Percentiles rank a stretch among this genome's conserved stretches.
These are phyloP conservation scores for Wickerhamiella pararugosa DNA, from an alignment of 1,139 yeast genomes.

Conservation along the genomic window DNA sequence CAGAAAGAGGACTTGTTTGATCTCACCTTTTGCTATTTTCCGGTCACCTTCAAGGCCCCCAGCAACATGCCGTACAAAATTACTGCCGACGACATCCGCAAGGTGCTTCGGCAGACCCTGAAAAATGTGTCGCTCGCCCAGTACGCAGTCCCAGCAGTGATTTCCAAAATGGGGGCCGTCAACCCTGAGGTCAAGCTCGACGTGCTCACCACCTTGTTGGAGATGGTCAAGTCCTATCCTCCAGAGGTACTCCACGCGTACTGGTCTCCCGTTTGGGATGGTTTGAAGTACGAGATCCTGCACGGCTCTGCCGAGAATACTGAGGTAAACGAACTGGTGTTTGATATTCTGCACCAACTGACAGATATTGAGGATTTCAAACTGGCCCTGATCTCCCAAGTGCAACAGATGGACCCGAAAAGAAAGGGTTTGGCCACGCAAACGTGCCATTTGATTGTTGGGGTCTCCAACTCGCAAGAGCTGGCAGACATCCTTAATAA, in stretches of 20 bases:
- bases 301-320: conserved; percentile 46
- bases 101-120: conserved; percentile 37
- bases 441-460: conserved; percentile 29
- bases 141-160: conserved; percentile 60
- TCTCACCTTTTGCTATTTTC: conserved; percentile 85
- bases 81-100: conserved; percentile 56
- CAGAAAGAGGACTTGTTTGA: conserved; percentile 60
- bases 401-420: conserved; percentile 30
- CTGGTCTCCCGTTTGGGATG: conserved; percentile 76
- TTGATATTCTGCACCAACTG: conserved; percentile 31
- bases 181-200: conserved; percentile 67
- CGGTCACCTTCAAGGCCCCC: conserved; percentile 90
- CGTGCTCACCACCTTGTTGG: conserved; percentile 45
- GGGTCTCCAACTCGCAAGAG: conserved; percentile 22
- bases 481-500: background rate
- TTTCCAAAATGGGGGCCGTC: conserved; percentile 77
- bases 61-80: conserved; percentile 80
- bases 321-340: conserved; percentile 30
- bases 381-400: background rate
- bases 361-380: conserved; percentile 14
- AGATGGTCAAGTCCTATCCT: conserved; percentile 41
- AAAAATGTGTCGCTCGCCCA: conserved; percentile 56
- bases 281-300: conserved; percentile 70
- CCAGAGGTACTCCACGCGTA: conserved; percentile 32
- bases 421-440: conserved; percentile 34